Base-by-base conservation (phyloP, 1,284 basidiomycete species). In the Leccinum pseudoinsigne region DNA sequence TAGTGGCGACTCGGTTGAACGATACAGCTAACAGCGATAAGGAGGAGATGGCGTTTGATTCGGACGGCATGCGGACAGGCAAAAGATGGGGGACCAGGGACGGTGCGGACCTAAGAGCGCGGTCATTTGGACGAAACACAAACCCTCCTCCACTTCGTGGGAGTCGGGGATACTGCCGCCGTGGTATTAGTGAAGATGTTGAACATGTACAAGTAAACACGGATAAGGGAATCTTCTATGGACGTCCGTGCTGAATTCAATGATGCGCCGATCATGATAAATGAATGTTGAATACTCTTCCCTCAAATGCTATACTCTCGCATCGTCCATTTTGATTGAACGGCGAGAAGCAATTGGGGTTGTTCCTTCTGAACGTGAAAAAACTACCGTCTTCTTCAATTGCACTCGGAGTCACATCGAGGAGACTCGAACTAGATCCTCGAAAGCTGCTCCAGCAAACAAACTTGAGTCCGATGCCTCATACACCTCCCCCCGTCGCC, bases 241-340 rank as follows among this genome's bases (percentile, higher is more conserved):
- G 26, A 26, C 57, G 23, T 60, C 62, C 65, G 58, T 60, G 65
- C 59, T 67, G 28, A 66, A 66, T 66, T 58, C 36, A 59, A 26
- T 26, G 26, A 26, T 65, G 62, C 59, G 45, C 59, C 26, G 26
- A 14, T 53, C 59, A 23, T 62, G 16, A 31, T 54, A 31, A 0
- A 31, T 31, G 28, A 31, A 31, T 31, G 26, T 26, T 26, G 51
- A 53, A 5, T 3, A 3, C 28, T 61, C 28, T 64, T 57, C 60
- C 65, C 63, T 1, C 21, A 21, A 1, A 31, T 31, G 31, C 26
- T 31, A 18, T 42, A 61, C 56, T 57, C 63, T 61, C 61, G 42
- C 63, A 21, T 47, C 61, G 62, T 55, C 58, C 65, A 66, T 56
- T 47, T 28, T 2, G 7, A 12, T 55, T 16, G 31, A 50, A 67